Conservation (phyloP, 495 filamentous ascomycete species). For the Bacidia gigantensis region DNA sequence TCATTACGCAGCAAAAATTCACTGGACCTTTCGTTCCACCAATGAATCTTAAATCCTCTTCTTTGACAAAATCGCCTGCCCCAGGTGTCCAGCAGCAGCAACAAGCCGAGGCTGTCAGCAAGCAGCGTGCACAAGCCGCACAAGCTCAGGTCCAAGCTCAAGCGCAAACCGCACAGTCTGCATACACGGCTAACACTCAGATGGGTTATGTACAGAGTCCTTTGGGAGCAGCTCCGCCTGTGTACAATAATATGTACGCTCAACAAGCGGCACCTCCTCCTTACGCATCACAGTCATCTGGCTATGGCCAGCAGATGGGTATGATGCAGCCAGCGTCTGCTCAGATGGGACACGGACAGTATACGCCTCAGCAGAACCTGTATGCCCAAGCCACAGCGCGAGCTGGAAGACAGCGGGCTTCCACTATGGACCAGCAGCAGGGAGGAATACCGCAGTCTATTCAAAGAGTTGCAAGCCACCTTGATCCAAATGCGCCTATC, state of each 20-base stretch:
- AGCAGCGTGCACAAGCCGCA: constrained; percentile 60
- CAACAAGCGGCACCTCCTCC: constrained; percentile 71
- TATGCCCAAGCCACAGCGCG: constrained; percentile 78
- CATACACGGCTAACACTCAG: constrained; percentile 40
- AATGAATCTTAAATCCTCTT: constrained; percentile 82
- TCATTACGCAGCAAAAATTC: constrained; percentile 97
- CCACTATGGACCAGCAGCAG: constrained; percentile 88
- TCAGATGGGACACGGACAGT: constrained; percentile 57
- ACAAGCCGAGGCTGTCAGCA: constrained; percentile 80
- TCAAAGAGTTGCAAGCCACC: constrained; percentile 90
- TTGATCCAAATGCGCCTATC: constrained; percentile 91
- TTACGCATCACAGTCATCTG: constrained; percentile 56
- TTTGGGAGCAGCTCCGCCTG: constrained; percentile 37
- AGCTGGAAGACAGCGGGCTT: constrained; percentile 75
- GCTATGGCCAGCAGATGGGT: constrained; percentile 61
- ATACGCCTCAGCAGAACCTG: constrained; percentile 54
- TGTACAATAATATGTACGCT: constrained; percentile 76
- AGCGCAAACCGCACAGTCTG: constrained; percentile 41
- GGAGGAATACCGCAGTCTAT: constrained; percentile 84
- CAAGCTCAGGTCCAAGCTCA: constrained; percentile 45
- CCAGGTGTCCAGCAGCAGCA: constrained; percentile 97
- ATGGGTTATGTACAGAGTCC: constrained; percentile 39
- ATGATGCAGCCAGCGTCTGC: constrained; percentile 49
- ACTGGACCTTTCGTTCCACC: constrained; percentile 94
- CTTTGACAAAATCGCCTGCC: constrained; percentile 71